A percentile compares a stretch with the other conserved stretches of the same genome.
phyloP scores from a whole-genome alignment of 352 stramenopile species.

The Phytophthora meadii region DNA sequence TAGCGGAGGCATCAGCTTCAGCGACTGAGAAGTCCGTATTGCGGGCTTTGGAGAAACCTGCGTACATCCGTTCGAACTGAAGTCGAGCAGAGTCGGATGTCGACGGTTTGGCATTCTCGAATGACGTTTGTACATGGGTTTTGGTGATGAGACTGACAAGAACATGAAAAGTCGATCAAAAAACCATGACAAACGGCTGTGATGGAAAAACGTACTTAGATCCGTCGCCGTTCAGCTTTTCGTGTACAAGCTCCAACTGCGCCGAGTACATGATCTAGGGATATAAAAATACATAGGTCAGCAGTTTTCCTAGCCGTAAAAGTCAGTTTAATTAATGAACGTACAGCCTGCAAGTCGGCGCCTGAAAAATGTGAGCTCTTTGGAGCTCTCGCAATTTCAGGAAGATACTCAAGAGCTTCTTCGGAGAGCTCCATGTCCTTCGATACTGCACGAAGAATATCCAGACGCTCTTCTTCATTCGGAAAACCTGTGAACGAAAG shows the following conservation, averaged over 20 bases:
- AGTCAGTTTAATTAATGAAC: conserved; percentile 10
- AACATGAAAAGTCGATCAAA: background rate
- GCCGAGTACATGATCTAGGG: conserved; percentile 93
- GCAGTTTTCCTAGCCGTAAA: background rate
- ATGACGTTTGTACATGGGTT: conserved; percentile 67
- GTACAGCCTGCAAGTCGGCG: conserved; percentile 93
- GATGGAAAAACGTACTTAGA: conserved; percentile 53
- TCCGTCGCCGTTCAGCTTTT: conserved; percentile 71
- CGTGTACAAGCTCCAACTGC: conserved; percentile 93
- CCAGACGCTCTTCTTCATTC: conserved; percentile 73
- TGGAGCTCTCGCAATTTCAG: conserved; percentile 67
- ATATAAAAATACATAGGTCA: background rate
- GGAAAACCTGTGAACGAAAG: conserved; percentile 74
- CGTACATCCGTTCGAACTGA: conserved; percentile 79
- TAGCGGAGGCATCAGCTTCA: conserved; percentile 51
- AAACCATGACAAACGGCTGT: background rate
- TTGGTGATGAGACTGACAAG: conserved; percentile 59
- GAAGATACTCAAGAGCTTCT: conserved; percentile 75
- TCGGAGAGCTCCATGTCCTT: conserved; percentile 81
- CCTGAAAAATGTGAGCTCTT: conserved; percentile 90
- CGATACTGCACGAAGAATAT: conserved; percentile 80
- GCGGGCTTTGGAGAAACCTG: conserved; percentile 69
- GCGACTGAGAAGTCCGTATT: conserved; percentile 77
- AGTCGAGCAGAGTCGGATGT: conserved; percentile 63
- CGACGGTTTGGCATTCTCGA: conserved; percentile 72